Base-by-base conservation (phyloP, 805 yeast genomes). In the Peterozyma xylosa region DNA sequence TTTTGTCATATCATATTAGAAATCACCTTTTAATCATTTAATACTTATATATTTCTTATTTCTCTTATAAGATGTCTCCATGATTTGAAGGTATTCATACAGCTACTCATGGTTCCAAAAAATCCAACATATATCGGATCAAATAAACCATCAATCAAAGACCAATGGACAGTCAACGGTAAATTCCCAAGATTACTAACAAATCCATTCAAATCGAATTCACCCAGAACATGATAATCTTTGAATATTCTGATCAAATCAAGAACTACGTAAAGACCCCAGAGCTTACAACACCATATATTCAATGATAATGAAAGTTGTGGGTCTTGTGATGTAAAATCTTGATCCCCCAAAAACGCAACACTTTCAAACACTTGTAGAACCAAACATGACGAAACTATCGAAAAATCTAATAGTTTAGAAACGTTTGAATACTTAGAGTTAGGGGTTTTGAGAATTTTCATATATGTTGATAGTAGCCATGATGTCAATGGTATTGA, bases 91-190 rank as follows among this genome's bases (percentile, higher is more conserved):
- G 66, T 56, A 41, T 43, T 58, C 39, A 48, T 45, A 45, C 54
- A 37, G 9, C 54, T 48, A 6, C 59, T 49, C 36, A 56, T 48
- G n/a, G 64, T 56, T n/a, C 67, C 68, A 44, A 60, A 54, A 15
- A 64, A 51, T 1, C 68, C 69, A 36, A 64, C 69, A 13, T 48
- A 39, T 15, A 62, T 42, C 21, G 56, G 58, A 38, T 53, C 46
- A 27, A 64, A 46, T 36, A 66, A 62, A 2, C 69, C 69, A 29
- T 58, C 60, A 11, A 46, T 50, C 33, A 57, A 43, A 33, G 68
- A 62, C 69, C 69, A 64, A 49, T 64, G 69, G 5, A 59, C 57
- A 38, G 67, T 62, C 37, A 64, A 53, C 11, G 69, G 69, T 33
- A 64, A 48, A 32, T 63, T 63, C 6, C 64, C 65, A 2, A 60